Evolutionary conservation across 139 green algal species (phyloP).

Genomic region (Mesostigma viride): DNA sequence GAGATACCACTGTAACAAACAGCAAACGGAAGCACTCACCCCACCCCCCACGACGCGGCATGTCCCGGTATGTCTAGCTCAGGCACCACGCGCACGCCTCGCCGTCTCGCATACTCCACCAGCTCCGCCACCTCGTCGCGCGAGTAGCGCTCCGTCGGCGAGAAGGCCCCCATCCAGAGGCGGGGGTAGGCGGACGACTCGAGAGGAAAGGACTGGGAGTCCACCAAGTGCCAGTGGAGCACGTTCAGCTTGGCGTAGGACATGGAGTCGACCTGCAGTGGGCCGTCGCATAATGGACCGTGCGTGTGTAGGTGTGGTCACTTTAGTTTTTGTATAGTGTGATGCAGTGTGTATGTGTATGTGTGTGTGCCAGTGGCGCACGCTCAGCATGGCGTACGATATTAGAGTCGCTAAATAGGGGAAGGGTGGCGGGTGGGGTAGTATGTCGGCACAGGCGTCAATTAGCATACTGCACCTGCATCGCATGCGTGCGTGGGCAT

Average conservation of each 20-base stretch:
- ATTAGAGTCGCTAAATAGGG: no score
- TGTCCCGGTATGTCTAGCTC: slow-evolving; percentile 27
- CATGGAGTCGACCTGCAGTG: slow-evolving; percentile 31
- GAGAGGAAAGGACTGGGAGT: slow-evolving; percentile 26
- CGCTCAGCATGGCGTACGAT: slow-evolving; percentile 24
- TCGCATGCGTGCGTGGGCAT: no score
- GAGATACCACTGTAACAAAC: no score
- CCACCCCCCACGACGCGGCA: slow-evolving; percentile 15
- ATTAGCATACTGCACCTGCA: no score
- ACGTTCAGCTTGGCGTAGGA: slow-evolving; percentile 25
- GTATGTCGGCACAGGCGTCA: no score
- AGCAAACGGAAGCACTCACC: no score
- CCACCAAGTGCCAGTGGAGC: slow-evolving; percentile 31
- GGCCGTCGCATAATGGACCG: no score
- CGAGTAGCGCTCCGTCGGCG: slow-evolving; percentile 17
- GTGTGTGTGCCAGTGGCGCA: slow-evolving; percentile 28
- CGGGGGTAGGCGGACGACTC: slow-evolving; percentile 16
- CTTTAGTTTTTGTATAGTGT: no score
- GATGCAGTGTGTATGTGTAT: no score
- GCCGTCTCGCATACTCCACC: slow-evolving; percentile 13
- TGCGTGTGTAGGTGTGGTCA: no score
- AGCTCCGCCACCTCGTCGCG: slow-evolving; percentile 14
- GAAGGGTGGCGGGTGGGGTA: no score
- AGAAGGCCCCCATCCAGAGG: slow-evolving; percentile 23
- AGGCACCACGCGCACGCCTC: slow-evolving; percentile 14